A percentile compares a stretch with the other conserved stretches of the same genome.
Conservation (phyloP, 1,284 basidiomycete genomes). For the Ganoderma lucidum region DNA sequence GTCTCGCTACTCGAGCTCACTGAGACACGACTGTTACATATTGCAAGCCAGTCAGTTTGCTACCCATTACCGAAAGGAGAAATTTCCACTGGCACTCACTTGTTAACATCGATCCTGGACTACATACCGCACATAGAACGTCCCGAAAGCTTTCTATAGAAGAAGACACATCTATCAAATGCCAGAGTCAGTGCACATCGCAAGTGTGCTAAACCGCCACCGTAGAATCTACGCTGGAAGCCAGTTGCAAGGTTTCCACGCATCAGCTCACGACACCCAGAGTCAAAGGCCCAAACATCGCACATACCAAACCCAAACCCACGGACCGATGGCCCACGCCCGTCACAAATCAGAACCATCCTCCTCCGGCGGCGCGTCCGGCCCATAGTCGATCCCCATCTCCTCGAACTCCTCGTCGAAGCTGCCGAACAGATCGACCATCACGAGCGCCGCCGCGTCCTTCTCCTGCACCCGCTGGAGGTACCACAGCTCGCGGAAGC, state of each 20-base stretch:
- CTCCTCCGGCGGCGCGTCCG: not conserved
- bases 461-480: not conserved
- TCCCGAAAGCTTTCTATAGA: not conserved
- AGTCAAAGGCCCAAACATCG: not conserved
- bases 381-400: not conserved
- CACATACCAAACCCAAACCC: not conserved
- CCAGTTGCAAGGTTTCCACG: not conserved
- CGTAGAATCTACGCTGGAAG: not conserved
- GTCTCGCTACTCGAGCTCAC: too few species aligned
- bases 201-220: too few species aligned
- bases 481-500: not conserved
- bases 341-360: not conserved
- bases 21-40: too few species aligned
- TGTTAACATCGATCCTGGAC: not conserved
- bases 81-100: not conserved
- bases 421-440: not conserved
- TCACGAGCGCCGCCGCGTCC: not conserved
- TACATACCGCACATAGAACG: not conserved
- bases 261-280: not conserved
- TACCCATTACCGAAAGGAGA: not conserved
- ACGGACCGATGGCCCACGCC: not conserved
- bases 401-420: conserved; percentile 4
- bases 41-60: too few species aligned
- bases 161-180: not conserved
- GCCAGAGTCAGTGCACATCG: too few species aligned